These are phyloP conservation scores for Cyclotella distinguenda DNA, from an alignment of 108 stramenopile genomes.

Conservation along the genomic window DNA sequence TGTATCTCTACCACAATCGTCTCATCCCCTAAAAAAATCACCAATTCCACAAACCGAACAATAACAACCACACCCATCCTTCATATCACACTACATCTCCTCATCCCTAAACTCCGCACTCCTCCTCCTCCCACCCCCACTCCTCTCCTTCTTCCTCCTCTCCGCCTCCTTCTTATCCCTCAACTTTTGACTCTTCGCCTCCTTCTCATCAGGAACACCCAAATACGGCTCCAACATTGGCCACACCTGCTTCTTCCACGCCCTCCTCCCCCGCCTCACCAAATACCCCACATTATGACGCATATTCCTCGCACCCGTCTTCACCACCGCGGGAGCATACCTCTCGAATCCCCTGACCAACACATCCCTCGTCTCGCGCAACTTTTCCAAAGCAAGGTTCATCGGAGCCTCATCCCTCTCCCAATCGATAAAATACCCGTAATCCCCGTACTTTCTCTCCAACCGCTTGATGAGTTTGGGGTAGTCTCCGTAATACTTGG, in stretches of 20 bases:
- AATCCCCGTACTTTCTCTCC: slow-evolving; percentile 90
- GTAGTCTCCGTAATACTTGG: slow-evolving; percentile 90
- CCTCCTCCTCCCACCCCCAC: slow-evolving; percentile 56
- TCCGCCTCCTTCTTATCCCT: slow-evolving; percentile 68
- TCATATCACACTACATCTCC: slow-evolving; percentile 63
- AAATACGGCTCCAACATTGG: slow-evolving; percentile 81
- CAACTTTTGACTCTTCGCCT: slow-evolving; percentile 72
- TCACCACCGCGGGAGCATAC: slow-evolving; percentile 73
- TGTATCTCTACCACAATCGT: too few species aligned
- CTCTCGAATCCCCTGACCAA: slow-evolving; percentile 60
- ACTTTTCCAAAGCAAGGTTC: slow-evolving; percentile 64
- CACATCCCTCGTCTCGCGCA: slow-evolving; percentile 59
- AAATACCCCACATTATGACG: slow-evolving; percentile 70
- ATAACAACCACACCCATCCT: background rate
- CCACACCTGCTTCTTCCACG: slow-evolving; percentile 80
- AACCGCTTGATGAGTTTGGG: slow-evolving; percentile 79
- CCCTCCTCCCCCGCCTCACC: slow-evolving; percentile 63
- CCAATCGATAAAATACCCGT: slow-evolving; percentile 90
- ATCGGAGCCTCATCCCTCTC: slow-evolving; percentile 86
- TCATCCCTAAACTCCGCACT: slow-evolving; percentile 77
- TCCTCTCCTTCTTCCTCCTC: slow-evolving; percentile 48
- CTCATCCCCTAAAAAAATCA: background rate
- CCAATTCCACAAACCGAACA: background rate
- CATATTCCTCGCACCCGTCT: slow-evolving; percentile 76
- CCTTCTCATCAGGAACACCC: slow-evolving; percentile 73